Base-by-base conservation (phyloP, 2,329 filamentous ascomycete genomes). In the Ramichloridium luteum region DNA sequence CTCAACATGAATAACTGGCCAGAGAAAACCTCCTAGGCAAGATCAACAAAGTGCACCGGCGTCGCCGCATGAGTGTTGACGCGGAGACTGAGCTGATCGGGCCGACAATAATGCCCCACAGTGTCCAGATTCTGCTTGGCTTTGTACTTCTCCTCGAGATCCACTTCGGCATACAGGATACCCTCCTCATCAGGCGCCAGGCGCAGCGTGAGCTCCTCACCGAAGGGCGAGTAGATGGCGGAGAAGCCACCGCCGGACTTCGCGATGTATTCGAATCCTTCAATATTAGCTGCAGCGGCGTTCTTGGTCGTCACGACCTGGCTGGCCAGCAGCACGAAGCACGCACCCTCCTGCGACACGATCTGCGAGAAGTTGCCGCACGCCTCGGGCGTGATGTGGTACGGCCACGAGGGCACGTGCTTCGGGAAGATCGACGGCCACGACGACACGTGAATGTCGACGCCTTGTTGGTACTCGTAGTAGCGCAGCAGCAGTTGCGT, bases 101-200 rank as follows among this genome's bases (percentile, higher is more conserved):
- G 35, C 2, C 35, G 20, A 12, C 23, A 28, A 28, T 38, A 38
- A n/a, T 38, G 35, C 13, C 35, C 35, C 13, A 38, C 35, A 23
- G 35, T 27, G 12, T 38, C 35, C 9, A 38, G 16, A 17, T 34
- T 34, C n/a, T 34, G 31, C 13, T 38, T 38, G 12, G 35, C 31
- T 3, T 30, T 16, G 15, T 27, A 31, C 12, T 34, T 38, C 22
- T 34, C 28, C 9, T 25, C 27, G 13, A 38, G 16, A 13, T 38
- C 31, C 6, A 38, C 27, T 6, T 38, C 35, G 1, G 35, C 35
- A 17, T 25, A 28, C 16, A 38, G 26, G 13, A 38, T 11, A 1
- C 31, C 35, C n/a, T n/a, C n/a, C n/a, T n/a, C n/a, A n/a, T n/a
- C n/a, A n/a, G n/a, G n/a, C n/a, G n/a, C n/a, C n/a, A 38, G 16